Evolutionary conservation across 805 yeast species (phyloP).

Genomic region (Metschnikowia kofuensis): DNA sequence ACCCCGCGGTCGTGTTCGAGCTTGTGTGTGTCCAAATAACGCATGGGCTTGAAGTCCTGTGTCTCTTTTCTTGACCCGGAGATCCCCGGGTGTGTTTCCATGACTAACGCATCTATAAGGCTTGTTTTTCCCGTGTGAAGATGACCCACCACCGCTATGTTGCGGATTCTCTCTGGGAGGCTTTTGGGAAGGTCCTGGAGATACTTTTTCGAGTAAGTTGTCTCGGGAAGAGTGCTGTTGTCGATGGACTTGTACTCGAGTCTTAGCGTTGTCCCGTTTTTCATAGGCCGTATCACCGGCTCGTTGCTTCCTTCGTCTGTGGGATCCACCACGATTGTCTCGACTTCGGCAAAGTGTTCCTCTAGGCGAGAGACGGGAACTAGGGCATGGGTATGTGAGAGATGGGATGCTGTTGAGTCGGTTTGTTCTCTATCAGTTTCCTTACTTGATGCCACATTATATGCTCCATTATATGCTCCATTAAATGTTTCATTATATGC

Average conservation of each 20-base stretch:
- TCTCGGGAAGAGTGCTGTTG: conserved; percentile 48
- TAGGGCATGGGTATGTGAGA: neutral
- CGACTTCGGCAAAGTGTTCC: conserved; percentile 8
- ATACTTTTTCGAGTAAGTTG: conserved; percentile 61
- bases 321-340: conserved; percentile 17
- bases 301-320: conserved; percentile 29
- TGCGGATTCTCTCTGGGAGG: conserved; percentile 65
- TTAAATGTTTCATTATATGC: too few relatives aligned
- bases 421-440: too few relatives aligned
- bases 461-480: too few relatives aligned
- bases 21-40: conserved; percentile 70
- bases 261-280: conserved; percentile 35
- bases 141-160: conserved; percentile 76
- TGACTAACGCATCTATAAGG: conserved; percentile 63
- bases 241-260: conserved; percentile 31
- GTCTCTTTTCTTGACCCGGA: conserved; percentile 26
- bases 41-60: conserved; percentile 43
- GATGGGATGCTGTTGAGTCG: neutral
- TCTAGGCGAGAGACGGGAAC: neutral
- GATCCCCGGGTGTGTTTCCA: conserved; percentile 53
- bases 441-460: too few relatives aligned
- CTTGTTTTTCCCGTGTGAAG: conserved; percentile 86
- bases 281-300: conserved; percentile 63
- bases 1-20: conserved; percentile 71
- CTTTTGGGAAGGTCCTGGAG: conserved; percentile 44